These are phyloP conservation scores for Fomitiporia mediterranea DNA, from an alignment of 1,284 basidiomycete genomes.

Conservation along the genomic window DNA sequence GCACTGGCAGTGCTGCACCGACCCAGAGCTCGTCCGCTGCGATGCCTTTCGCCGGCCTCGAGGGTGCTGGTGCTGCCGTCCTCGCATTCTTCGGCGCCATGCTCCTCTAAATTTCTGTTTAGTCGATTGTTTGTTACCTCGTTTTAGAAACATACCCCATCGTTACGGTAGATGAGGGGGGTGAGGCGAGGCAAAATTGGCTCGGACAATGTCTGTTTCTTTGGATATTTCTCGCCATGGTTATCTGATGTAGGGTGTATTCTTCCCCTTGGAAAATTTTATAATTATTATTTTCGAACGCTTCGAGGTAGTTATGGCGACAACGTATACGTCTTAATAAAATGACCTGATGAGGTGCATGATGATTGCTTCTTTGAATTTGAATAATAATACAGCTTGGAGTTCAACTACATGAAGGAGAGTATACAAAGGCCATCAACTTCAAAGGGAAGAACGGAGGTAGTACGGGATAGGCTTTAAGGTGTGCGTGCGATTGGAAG, in stretches of 20 bases:
- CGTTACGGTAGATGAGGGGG: background rate
- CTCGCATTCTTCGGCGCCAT: conserved; percentile 15
- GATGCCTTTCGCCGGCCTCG: conserved; percentile 6
- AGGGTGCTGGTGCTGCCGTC: conserved; percentile 1
- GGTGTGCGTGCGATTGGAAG: conserved; percentile 12
- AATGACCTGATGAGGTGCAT: background rate
- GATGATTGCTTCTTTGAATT: background rate
- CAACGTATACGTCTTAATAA: background rate
- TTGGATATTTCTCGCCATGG: too few species aligned
- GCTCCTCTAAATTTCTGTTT: conserved; percentile 1
- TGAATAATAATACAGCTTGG: conserved; percentile 1
- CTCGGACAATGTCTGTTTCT: too few species aligned
- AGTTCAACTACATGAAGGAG: background rate
- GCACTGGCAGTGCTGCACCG: background rate
- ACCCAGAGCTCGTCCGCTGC: background rate
- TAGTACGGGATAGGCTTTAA: conserved; percentile 3
- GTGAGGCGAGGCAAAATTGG: too few species aligned
- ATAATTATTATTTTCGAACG: background rate
- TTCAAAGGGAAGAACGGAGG: background rate
- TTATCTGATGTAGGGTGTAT: background rate
- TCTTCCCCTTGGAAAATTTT: background rate
- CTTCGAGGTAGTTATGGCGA: background rate
- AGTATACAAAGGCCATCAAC: background rate
- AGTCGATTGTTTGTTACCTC: background rate
- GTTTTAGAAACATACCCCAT: background rate